These are phyloP conservation scores for Fusarium papillatum DNA, from an alignment of 2,329 filamentous ascomycete species.

Conservation along the genomic window DNA sequence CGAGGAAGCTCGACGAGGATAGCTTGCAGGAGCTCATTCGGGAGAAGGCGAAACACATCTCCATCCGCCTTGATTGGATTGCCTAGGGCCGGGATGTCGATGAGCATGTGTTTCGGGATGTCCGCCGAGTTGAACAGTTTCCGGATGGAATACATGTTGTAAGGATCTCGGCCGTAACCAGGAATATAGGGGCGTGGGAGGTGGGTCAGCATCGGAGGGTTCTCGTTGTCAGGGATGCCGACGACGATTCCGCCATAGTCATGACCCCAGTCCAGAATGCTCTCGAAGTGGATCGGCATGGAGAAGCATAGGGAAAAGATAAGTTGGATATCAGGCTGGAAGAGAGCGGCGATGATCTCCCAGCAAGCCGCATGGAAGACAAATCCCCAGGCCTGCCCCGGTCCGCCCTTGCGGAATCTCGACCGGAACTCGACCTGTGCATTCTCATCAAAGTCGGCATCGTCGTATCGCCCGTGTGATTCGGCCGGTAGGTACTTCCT, in stretches of 20 bases:
- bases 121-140: background rate
- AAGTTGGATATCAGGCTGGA: background rate
- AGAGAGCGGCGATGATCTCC: constrained; percentile 6
- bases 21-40: constrained; percentile 14
- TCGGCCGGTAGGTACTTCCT: background rate
- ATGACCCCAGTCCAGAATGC: constrained; percentile 21
- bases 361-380: constrained; percentile 24
- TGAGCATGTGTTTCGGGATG: background rate
- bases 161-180: background rate
- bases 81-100: background rate
- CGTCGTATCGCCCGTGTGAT: background rate
- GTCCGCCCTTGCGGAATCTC: background rate
- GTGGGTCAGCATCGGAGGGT: background rate
- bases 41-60: constrained; percentile 8
- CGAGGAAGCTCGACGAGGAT: constrained; percentile 6
- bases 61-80: background rate
- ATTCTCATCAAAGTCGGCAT: background rate
- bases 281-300: background rate
- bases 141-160: background rate
- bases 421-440: background rate
- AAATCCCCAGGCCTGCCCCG: constrained; percentile 7
- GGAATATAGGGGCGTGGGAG: background rate
- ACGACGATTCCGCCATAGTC: constrained; percentile 3
- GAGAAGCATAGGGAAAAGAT: constrained; percentile 16
- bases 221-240: background rate